A percentile compares a stretch with the other conserved stretches of the same genome.
phyloP scores from a whole-genome alignment of 164 flowering plant genomes.

The Vitis amurensis region DNA sequence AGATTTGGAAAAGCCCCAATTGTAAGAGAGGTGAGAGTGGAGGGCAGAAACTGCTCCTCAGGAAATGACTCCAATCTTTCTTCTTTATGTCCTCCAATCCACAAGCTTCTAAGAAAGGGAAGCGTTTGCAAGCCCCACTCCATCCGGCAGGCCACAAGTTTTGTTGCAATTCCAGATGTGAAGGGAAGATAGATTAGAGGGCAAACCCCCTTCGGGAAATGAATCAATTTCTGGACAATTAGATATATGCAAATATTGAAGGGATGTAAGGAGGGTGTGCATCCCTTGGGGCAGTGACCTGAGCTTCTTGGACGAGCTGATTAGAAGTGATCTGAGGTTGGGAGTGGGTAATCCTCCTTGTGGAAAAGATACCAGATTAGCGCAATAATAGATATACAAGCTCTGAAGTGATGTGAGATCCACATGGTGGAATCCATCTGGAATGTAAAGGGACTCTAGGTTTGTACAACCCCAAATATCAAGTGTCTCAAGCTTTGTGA shows the following conservation, averaged over 20 bases:
- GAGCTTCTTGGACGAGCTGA: constrained; percentile 1
- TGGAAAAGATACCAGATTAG: constrained; percentile 1
- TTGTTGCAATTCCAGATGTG: neutral
- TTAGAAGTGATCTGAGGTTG: neutral
- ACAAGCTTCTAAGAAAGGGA: neutral
- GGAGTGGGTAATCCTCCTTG: constrained; percentile 11
- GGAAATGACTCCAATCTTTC: constrained; percentile 11
- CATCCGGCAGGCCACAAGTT: neutral
- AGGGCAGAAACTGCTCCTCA: constrained; percentile 13
- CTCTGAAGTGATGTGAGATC: too few species aligned
- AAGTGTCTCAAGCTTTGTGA: too few species aligned
- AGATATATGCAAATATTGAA: neutral
- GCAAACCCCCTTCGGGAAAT: constrained; percentile 22
- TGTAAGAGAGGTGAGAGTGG: constrained; percentile 1
- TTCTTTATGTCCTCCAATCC: too few species aligned
- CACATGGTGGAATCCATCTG: too few species aligned
- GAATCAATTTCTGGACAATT: constrained; percentile 8
- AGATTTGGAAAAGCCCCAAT: constrained; percentile 1
- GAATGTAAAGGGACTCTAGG: too few species aligned
- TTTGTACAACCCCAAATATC: too few species aligned
- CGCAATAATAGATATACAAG: too few species aligned
- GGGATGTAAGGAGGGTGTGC: constrained; percentile 15
- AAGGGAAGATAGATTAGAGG: constrained; percentile 12
- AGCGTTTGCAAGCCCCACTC: constrained; percentile 10
- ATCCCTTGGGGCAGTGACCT: constrained; percentile 20